Base-by-base conservation (phyloP, 257 asterid genomes). In the Rhazya stricta region DNA sequence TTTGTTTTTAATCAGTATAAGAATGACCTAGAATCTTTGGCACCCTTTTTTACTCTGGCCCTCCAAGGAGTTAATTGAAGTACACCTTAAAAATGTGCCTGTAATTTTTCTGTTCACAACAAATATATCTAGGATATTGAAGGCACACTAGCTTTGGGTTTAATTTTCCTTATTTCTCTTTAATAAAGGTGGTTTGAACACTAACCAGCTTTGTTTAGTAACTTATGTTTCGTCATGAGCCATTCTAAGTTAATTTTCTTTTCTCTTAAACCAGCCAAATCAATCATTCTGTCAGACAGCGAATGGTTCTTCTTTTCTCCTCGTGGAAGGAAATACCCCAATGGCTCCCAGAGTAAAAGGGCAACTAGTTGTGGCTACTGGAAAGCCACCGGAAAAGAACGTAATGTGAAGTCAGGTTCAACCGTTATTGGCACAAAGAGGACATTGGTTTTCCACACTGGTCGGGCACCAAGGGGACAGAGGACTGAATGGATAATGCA, bases 401-500 rank as follows among this genome's bases (percentile, higher is more conserved):
- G 97, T 23, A 29, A 65, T 37, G 92, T 94, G 51, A 94, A 87
- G 76, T 86, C 97, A 1, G 96, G 96, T 48, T 65, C 93, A 3
- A 81, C 54, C 56, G 39, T 83, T 2, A 89, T 94, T 51, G 99
- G 99, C 71, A 91, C 91, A 7, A 89, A 90, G 83, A 85, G 97
- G 83, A 94, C 97, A 27, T 65, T 94, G 51, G 99, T 92, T 43
- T 94, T 94, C 83, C 99, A 92, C 89, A 82, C 46, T 0, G 97
- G 97, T 13, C 91, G 99, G 19, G 99, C 97, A 1, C 96, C 98
- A 0, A 90, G 78, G 77, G 97, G 99, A 50, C 93, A 86, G 73
- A 81, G 97, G 42, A 94, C 97, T 0, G 97, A 89, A 73, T 94
- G 99, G 99, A 88, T 92, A 78, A 94, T 94, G 99, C 94, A 94